phyloP scores from a whole-genome alignment of 345 rosid species.

The Aquilaria yunnanensis region DNA sequence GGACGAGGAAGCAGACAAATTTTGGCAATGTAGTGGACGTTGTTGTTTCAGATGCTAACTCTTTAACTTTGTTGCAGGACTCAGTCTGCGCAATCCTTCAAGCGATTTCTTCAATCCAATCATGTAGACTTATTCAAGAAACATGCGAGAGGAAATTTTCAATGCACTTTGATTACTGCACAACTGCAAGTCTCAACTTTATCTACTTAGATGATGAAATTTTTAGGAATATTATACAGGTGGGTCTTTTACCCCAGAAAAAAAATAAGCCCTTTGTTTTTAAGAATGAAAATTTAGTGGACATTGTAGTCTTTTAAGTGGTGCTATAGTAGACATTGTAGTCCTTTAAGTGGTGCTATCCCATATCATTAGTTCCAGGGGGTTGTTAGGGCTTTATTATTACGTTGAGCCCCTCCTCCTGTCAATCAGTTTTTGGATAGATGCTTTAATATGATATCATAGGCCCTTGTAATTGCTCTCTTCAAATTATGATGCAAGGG shows the following conservation, averaged over 20 bases:
- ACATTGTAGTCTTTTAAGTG: too few species aligned
- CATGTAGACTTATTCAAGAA: conserved; percentile 87
- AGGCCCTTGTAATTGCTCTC: too few species aligned
- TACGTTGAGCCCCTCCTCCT: too few species aligned
- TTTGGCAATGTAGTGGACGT: conserved; percentile 48
- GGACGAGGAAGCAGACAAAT: conserved; percentile 91
- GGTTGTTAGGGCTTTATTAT: too few species aligned
- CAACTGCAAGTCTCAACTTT: conserved; percentile 76
- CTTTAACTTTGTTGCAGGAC: conserved; percentile 95
- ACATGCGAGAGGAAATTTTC: conserved; percentile 83
- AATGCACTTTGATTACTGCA: conserved; percentile 88
- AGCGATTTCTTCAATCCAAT: conserved; percentile 72
- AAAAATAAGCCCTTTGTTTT: background rate
- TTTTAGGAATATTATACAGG: conserved; percentile 79
- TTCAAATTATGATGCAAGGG: too few species aligned
- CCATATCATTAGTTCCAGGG: too few species aligned
- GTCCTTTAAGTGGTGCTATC: too few species aligned
- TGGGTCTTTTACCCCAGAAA: conserved; percentile 22
- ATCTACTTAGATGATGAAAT: conserved; percentile 61
- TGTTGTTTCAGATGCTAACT: conserved; percentile 58
- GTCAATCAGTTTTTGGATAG: too few species aligned
- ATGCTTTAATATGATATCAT: too few species aligned
- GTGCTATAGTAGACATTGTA: too few species aligned
- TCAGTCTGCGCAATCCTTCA: conserved; percentile 80
- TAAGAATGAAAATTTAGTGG: background rate